Base-by-base conservation (phyloP, 2,329 filamentous ascomycete species). In the Dothidotthia symphoricarpi region DNA sequence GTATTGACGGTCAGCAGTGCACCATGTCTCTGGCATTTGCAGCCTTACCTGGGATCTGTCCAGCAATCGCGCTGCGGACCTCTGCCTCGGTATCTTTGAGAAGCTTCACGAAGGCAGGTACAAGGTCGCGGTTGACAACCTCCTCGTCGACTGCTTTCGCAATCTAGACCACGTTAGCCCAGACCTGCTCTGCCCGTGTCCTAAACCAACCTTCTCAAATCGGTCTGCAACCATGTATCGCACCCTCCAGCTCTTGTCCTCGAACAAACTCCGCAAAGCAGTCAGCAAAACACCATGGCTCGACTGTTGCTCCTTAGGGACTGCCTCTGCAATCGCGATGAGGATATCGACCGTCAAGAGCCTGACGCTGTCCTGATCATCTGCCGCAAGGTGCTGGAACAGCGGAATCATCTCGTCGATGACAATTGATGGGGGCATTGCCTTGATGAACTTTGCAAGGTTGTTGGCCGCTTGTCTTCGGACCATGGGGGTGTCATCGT, bases 401-500 rank as follows among this genome's bases (percentile, higher is more conserved):
- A 97, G 80, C 64, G 91, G 88, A 74, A 98, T 96, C 88, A 98
- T 97, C 74, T 98, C 93, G 40, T 95, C 88, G 60, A 98, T 88
- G 57, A 97, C 88, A 57, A 95, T 83, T 41, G 85, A 78, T 31
- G 90, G 82, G 29, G 88, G 83, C 88, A 97, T 95, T 70, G 93
- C 88, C 75, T 95, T 95, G 63, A 97, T 87, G 64, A 98, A 98
- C 68, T 95, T 96, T 60, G 91, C 86, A 58, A 98, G 78, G 72
- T 97, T 93, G 70, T 89, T 97, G 46, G 93, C 93, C 32, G 93
- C 86, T 71, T 96, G 90, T 75, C 93, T 86, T 70, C 93, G 85
- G 51, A 98, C 93, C 93, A 98, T 98, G 30, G 93, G 93, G 27
- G 93, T 98, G 69, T 98, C 93, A 73, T 98, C 93, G 70, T 96